phyloP scores from a whole-genome alignment of 116 monocot species.

The Zostera marina region DNA sequence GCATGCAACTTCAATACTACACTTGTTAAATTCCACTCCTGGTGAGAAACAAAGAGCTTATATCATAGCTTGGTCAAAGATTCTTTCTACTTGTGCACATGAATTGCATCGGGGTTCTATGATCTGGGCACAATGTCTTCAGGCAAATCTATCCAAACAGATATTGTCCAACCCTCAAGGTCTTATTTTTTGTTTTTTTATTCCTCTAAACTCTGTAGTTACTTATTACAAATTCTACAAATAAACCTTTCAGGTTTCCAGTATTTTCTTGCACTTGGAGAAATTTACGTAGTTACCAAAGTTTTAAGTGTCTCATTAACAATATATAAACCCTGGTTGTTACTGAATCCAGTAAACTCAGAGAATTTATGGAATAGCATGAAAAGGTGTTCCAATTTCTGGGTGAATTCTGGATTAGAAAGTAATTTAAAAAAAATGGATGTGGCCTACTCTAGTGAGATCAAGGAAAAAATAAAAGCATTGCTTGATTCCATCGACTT shows the following conservation, averaged over 20 bases:
- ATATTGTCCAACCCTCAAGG: conserved; percentile 25
- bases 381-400: conserved; percentile 26
- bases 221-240: not conserved
- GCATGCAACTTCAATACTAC: conserved; percentile 24
- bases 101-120: conserved; percentile 53
- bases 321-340: conserved; percentile 53
- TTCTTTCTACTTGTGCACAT: conserved; percentile 31
- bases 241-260: conserved; percentile 22
- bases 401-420: conserved; percentile 32
- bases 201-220: not conserved
- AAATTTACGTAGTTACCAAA: conserved; percentile 44
- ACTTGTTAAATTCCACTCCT: conserved; percentile 23
- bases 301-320: conserved; percentile 30
- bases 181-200: not conserved
- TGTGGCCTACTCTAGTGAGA: conserved; percentile 1
- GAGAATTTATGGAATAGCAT: conserved; percentile 11
- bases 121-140: conserved; percentile 36
- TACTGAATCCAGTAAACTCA: conserved; percentile 17
- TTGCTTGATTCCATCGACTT: conserved; percentile 32
- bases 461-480: conserved; percentile 11
- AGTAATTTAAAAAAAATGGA: conserved; percentile 15
- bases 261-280: conserved; percentile 70
- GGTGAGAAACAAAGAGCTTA: conserved; percentile 32
- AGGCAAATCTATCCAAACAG: conserved; percentile 15
- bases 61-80: conserved; percentile 44